These are phyloP conservation scores for Xylariaceae sp. DNA, from an alignment of 2,329 filamentous ascomycete genomes.

Conservation along the genomic window DNA sequence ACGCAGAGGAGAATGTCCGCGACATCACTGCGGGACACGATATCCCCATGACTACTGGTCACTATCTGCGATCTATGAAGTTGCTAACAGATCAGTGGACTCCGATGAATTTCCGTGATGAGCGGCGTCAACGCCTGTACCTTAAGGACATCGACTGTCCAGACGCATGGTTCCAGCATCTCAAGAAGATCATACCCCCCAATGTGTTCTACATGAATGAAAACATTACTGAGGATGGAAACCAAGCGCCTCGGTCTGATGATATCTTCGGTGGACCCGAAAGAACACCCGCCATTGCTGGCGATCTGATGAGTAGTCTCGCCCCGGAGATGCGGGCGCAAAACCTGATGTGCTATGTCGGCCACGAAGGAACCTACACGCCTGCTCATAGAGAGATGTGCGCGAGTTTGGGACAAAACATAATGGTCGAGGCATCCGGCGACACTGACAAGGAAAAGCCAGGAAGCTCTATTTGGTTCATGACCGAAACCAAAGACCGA, in stretches of 20 bases:
- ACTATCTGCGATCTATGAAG: slow-evolving; percentile 85
- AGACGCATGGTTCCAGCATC: slow-evolving; percentile 72
- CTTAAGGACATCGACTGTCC: slow-evolving; percentile 97
- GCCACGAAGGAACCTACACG: slow-evolving; percentile 95
- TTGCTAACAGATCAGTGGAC: slow-evolving; percentile 80
- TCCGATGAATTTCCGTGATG: slow-evolving; percentile 68
- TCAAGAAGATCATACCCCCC: slow-evolving; percentile 72
- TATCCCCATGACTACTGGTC: slow-evolving; percentile 78
- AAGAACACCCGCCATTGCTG: slow-evolving; percentile 63
- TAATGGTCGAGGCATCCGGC: slow-evolving; percentile 90
- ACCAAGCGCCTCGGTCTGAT: slow-evolving; percentile 27
- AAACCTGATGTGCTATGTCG: slow-evolving; percentile 97
- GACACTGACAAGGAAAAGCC: slow-evolving; percentile 68
- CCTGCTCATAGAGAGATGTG: slow-evolving; percentile 97
- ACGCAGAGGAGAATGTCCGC: slow-evolving; percentile 72
- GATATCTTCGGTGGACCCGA: slow-evolving; percentile 45
- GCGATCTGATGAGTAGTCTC: slow-evolving; percentile 92
- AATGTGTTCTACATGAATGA: slow-evolving; percentile 89
- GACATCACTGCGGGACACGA: slow-evolving; percentile 69
- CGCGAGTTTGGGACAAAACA: slow-evolving; percentile 89
- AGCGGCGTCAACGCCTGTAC: slow-evolving; percentile 80
- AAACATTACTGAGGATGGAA: slow-evolving; percentile 45
- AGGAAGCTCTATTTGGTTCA: slow-evolving; percentile 95
- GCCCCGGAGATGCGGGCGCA: slow-evolving; percentile 83
- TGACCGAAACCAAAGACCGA: slow-evolving; percentile 93